phyloP scores from a whole-genome alignment of 352 stramenopile genomes.

The Pythium pyrilobum region DNA sequence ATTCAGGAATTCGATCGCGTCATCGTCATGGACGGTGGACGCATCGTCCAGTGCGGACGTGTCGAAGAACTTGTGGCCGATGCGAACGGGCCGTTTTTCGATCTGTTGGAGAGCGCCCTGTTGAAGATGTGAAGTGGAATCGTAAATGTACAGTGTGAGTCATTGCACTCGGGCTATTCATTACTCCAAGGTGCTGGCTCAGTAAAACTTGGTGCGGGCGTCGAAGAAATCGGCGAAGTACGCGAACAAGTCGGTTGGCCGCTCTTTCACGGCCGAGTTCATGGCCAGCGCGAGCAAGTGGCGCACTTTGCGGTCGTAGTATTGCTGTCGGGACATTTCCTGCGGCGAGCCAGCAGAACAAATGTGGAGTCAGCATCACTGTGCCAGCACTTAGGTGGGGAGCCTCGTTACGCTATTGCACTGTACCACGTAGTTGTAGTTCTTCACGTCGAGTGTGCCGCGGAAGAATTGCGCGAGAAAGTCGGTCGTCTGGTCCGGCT shows the following conservation, averaged over 20 bases:
- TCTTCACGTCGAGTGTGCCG: constrained; percentile 61
- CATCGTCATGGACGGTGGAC: constrained; percentile 81
- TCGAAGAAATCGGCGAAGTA: constrained; percentile 74
- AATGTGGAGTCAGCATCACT: not conserved
- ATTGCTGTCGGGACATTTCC: constrained; percentile 62
- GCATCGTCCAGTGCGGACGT: constrained; percentile 29
- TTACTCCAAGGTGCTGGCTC: too few species aligned
- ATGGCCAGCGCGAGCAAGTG: constrained; percentile 60
- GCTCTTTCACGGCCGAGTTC: constrained; percentile 56
- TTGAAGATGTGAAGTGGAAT: constrained; percentile 1
- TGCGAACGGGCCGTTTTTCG: constrained; percentile 16
- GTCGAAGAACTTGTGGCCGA: constrained; percentile 17
- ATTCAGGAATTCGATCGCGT: constrained; percentile 88
- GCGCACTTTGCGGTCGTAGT: constrained; percentile 76
- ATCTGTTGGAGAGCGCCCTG: constrained; percentile 15
- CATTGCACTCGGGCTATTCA: too few species aligned
- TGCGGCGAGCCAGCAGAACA: constrained; percentile 19
- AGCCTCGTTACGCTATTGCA: not conserved
- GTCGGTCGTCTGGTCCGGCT: constrained; percentile 65
- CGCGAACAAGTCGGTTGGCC: constrained; percentile 34
- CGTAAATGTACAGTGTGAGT: not conserved
- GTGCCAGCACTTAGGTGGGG: not conserved
- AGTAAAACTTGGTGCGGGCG: constrained; percentile 63
- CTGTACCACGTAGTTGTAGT: constrained; percentile 67
- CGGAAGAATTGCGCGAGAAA: constrained; percentile 63